Evolutionary conservation across 768 basidiomycete species (phyloP), one percentile per base, ranked within the genome.

Genomic region (Hygrophorus russula): DNA sequence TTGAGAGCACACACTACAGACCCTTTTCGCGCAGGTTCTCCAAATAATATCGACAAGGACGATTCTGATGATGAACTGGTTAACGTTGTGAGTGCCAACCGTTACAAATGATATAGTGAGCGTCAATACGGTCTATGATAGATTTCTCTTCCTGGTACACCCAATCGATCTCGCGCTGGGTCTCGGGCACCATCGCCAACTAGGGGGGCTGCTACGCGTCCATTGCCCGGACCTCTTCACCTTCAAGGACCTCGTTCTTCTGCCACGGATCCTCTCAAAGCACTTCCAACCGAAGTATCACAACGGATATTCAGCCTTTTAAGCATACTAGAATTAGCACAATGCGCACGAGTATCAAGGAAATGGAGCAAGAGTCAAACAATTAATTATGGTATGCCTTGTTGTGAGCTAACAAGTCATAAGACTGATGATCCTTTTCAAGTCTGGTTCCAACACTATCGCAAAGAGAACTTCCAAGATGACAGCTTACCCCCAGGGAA

Each of bases 401-500:
- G 12, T 30, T 18, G 50, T 39, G 30, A 2, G 14, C 36, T 27
- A 6, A 18, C 12, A 32, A 36, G 15, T 17, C 27, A 13, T 36
- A 15, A 15, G 8, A 13, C 24, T 28, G 13, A 18, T 40, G 11
- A 24, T 15, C 50, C 6, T 36, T 11, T 15, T 29, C 29, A 53
- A 96, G 92, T 94, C 8, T 96, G 92, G 92, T 96, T 93, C 66
- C 84, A 87, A 51, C 82, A 86, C 50, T 91, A 89, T 58, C 70
- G 92, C 43, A 86, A 82, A 51, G 86, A 91, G 48, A 80, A 83
- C 51, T 88, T 96, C 50, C 80, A 88, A 35, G 84, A 89, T 48
- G 78, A 80, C 24, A 79, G 74, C 46, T 59, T 87, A 39, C 82
- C 84, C 3, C 72, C 80, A 8, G 86, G 82, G 29, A 91, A 91